These are phyloP conservation scores for Saccharomycopsis microspora DNA, from an alignment of 805 yeast species.

Conservation along the genomic window DNA sequence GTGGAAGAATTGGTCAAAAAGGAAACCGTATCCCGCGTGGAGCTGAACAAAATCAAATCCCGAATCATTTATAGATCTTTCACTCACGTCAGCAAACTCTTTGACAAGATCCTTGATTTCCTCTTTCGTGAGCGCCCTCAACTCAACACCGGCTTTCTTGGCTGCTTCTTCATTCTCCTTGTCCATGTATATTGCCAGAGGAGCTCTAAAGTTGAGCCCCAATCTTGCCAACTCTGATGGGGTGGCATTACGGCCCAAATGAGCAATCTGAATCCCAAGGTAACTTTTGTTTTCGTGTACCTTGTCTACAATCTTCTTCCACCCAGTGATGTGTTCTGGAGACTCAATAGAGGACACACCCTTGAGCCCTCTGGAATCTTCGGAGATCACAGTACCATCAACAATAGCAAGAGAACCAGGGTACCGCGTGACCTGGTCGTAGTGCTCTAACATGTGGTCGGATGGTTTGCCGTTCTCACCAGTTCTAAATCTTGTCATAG, in stretches of 20 bases:
- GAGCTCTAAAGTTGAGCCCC: neutral
- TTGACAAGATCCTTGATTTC: slow-evolving; percentile 32
- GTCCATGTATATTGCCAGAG: slow-evolving; percentile 19
- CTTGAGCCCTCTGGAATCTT: slow-evolving; percentile 18
- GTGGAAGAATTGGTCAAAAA: slow-evolving; percentile 38
- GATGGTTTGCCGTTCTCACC: slow-evolving; percentile 27
- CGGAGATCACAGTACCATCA: slow-evolving; percentile 45
- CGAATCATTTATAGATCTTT: slow-evolving; percentile 34
- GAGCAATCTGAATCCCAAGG: slow-evolving; percentile 33
- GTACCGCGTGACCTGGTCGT: slow-evolving; percentile 39
- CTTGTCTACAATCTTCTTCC: slow-evolving; percentile 31
- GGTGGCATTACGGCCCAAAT: slow-evolving; percentile 32
- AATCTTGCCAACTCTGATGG: neutral
- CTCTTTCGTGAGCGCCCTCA: slow-evolving; percentile 25
- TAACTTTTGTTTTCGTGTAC: slow-evolving; percentile 33
- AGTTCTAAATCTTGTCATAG: slow-evolving; percentile 36
- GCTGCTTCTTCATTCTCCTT: slow-evolving; percentile 28
- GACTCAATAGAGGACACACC: slow-evolving; percentile 23
- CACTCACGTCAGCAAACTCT: slow-evolving; percentile 34
- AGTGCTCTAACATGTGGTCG: slow-evolving; percentile 38
- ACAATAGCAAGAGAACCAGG: slow-evolving; percentile 49
- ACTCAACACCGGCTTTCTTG: slow-evolving; percentile 21
- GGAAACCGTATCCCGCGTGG: slow-evolving; percentile 54
- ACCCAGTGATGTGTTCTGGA: slow-evolving; percentile 23
- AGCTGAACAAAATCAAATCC: slow-evolving; percentile 53